Evolutionary conservation across 768 basidiomycete genomes (phyloP), one percentile per base, ranked within the genome.

Genomic region (Suillus occidentalis): DNA sequence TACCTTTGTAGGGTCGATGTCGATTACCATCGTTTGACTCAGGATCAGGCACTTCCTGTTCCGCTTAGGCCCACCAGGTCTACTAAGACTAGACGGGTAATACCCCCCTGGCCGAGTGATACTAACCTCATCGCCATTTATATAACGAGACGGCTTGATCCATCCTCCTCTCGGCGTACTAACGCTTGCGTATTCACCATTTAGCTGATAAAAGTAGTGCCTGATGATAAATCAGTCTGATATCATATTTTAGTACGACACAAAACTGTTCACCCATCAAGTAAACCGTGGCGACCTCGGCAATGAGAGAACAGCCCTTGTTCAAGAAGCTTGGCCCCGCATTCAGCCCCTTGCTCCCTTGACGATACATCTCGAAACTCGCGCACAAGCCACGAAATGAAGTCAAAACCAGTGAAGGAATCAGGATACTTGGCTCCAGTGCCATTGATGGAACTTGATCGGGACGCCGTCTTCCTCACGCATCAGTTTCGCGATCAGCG

Each of bases 341-440:
- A 90, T 66, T 95, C 91, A 20, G 85, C 78, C 0, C 85, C 97
- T 69, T 95, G 91, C 34, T 89, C 87, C 60, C 93, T 82, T 18
- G 90, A 91, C 1, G 90, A 89, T 8, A 97, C 87, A 72, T 98
- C 96, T 37, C 88, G 85, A 72, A 95, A 98, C 75, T 95, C 92
- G 39, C 92, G 85, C n/a, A 92, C 86, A 22, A 97, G 79, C 96
- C 96, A 99, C 1, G 89, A 90, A 28, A 95, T 91, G 69, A 98
- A 88, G 49, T 95, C 93, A 67, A 87, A 89, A 1, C 96, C 96
- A 12, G 89, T 93, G 74, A 99, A 98, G 6, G 91, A 89, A 67
- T 95, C 90, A 4, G 86, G 84, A 71, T 94, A 93, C 43, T 83
- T 84, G 20, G 76, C 80, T 14, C 83, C 81, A 73, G n/a, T 95